A percentile compares a stretch with the other conserved stretches of the same genome.
These are phyloP conservation scores for Talaromyces amestolkiae DNA, from an alignment of 2,329 filamentous ascomycete species.

Conservation along the genomic window DNA sequence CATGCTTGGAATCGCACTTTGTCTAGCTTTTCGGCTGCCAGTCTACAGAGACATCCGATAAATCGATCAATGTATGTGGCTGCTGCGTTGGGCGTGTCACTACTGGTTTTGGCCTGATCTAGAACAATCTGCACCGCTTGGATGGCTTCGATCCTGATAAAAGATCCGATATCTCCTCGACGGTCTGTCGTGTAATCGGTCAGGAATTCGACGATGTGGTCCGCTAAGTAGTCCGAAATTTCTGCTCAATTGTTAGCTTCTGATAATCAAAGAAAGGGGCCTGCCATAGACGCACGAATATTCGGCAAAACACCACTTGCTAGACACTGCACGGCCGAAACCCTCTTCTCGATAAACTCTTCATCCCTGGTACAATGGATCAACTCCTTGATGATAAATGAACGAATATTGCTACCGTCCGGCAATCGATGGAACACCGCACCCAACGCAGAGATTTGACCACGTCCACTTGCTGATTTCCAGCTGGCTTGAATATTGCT, in stretches of 20 bases:
- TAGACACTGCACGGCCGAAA: slow-evolving; percentile 41
- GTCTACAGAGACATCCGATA: slow-evolving; percentile 55
- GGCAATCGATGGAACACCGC: slow-evolving; percentile 38
- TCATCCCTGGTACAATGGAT: slow-evolving; percentile 36
- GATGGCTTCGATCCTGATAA: slow-evolving; percentile 77
- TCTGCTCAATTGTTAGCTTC: slow-evolving; percentile 29
- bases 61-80: slow-evolving; percentile 28
- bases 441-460: slow-evolving; percentile 45
- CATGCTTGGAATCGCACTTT: slow-evolving; percentile 65
- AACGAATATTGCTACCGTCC: slow-evolving; percentile 24
- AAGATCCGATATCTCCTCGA: slow-evolving; percentile 83
- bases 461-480: slow-evolving; percentile 41
- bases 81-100: neutral
- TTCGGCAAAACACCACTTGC: slow-evolving; percentile 37
- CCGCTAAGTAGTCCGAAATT: slow-evolving; percentile 29
- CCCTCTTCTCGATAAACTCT: slow-evolving; percentile 42
- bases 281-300: slow-evolving; percentile 30
- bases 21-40: slow-evolving; percentile 87
- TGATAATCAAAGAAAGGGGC: neutral
- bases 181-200: slow-evolving; percentile 91
- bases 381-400: slow-evolving; percentile 34
- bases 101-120: neutral
- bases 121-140: slow-evolving; percentile 53
- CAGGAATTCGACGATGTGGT: slow-evolving; percentile 47
- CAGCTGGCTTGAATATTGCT: slow-evolving; percentile 36